phyloP scores from a whole-genome alignment of 2,329 filamentous ascomycete species.

The Fusarium sp. region DNA sequence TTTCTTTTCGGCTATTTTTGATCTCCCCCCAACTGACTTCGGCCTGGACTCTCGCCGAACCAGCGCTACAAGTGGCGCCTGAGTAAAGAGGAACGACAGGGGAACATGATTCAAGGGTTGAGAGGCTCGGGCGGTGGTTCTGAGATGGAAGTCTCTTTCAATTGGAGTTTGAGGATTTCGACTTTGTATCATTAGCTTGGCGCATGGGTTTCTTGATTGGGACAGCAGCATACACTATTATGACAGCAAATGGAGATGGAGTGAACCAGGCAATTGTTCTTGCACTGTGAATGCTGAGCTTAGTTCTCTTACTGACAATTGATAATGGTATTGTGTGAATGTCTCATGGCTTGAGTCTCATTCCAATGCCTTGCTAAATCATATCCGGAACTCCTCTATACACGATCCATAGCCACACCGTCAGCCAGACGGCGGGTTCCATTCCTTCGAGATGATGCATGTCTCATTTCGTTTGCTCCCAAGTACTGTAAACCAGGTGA shows the following conservation, averaged over 20 bases:
- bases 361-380: conserved; percentile 6
- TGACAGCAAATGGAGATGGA: background rate
- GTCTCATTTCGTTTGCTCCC: background rate
- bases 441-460: background rate
- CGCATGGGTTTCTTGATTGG: conserved; percentile 1
- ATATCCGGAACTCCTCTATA: conserved; percentile 19
- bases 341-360: background rate
- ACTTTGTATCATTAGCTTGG: conserved; percentile 16
- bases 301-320: background rate
- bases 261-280: conserved; percentile 8
- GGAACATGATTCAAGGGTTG: background rate
- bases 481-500: background rate
- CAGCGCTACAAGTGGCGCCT: conserved; percentile 1
- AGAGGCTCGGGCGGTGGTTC: background rate
- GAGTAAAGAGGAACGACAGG: background rate
- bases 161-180: background rate
- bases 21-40: conserved; percentile 20
- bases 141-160: background rate
- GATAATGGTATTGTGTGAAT: conserved; percentile 5
- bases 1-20: conserved; percentile 31
- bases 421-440: background rate
- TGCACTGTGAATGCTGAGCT: background rate
- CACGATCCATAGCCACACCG: background rate
- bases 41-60: background rate
- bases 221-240: conserved; percentile 18